Evolutionary conservation across 2,329 filamentous ascomycete species (phyloP).

Genomic region (Tolypocladium nubicola): DNA sequence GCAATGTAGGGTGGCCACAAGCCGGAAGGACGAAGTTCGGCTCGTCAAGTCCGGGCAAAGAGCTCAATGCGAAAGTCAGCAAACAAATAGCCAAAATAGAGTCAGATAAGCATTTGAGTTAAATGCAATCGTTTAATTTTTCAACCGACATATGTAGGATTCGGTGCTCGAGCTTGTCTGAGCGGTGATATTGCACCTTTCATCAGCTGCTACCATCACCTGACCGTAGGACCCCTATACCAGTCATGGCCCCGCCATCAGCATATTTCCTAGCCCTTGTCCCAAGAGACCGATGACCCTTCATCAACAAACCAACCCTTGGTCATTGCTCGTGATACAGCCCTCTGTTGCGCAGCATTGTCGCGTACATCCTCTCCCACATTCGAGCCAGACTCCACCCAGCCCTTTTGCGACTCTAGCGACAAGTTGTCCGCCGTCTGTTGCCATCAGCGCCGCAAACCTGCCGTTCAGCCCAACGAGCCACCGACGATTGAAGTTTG

Average conservation of each 20-base stretch:
- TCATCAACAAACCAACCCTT: background rate
- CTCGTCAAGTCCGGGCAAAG: background rate
- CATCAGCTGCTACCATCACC: background rate
- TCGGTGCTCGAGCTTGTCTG: background rate
- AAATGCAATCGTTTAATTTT: background rate
- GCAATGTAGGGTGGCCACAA: background rate
- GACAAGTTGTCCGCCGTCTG: background rate
- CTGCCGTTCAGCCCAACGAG: background rate
- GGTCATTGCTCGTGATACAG: background rate
- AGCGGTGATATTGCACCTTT: background rate
- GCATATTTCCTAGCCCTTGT: background rate
- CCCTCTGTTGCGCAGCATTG: background rate
- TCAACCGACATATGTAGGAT: background rate
- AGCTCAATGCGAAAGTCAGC: background rate
- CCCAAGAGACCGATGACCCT: background rate
- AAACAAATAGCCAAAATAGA: background rate
- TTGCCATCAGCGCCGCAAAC: background rate
- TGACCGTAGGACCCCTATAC: background rate
- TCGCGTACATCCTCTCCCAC: background rate
- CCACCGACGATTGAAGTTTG: background rate
- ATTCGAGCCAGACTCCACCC: background rate
- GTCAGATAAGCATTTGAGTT: background rate
- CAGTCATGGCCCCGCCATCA: background rate
- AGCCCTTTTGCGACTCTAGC: background rate
- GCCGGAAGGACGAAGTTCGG: background rate